Base-by-base conservation (phyloP, 495 filamentous ascomycete species). In the Xanthoparmelia taractica region DNA sequence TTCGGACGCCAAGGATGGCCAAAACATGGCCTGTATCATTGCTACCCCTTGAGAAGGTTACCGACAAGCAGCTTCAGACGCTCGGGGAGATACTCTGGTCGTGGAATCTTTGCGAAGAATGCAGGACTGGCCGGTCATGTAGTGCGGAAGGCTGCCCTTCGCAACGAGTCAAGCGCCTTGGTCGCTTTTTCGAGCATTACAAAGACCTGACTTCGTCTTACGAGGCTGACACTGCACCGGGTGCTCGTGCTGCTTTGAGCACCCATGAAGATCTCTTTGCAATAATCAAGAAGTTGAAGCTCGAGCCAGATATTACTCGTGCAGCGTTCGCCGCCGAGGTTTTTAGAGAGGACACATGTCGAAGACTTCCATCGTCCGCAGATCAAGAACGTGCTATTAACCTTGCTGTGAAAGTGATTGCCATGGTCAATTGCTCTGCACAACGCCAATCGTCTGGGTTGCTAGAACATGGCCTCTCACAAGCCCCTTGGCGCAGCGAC, bases 141-240 rank as follows among this genome's bases (percentile, higher is more conserved):
- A 55, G 11, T 33, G 59, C 55, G 29, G 54, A 54, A 20, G 57
- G 27, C 23, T 69, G 68, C 58, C 69, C 67, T 12, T 69, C 64
- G 66, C 54, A 40, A 23, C 67, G 65, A 20, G 37, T 59, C 8
- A 64, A 54, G 37, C 66, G 67, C 31, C 64, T 75, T 13, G 56
- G 57, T 29, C 64, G 61, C 20, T 76, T 72, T 47, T 73, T 75
- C 52, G 66, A 75, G n/a, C 69, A 66, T 29, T 76, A 76, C 54
- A 70, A 65, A 38, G 57, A 64, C 6, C 4, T 68, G 17, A 72
- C 68, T 12, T 15, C 58, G 12, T 61, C 69, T 0, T 76, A 76
- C 58, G 69, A 73, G 34, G 62, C 67, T 34, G 50, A 61, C 8
- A 1, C 27, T 61, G 70, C 58, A 29, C 41, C 58, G 18, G 40